Base-by-base conservation (phyloP, 1,284 basidiomycete species). In the Golubevia sp. region DNA sequence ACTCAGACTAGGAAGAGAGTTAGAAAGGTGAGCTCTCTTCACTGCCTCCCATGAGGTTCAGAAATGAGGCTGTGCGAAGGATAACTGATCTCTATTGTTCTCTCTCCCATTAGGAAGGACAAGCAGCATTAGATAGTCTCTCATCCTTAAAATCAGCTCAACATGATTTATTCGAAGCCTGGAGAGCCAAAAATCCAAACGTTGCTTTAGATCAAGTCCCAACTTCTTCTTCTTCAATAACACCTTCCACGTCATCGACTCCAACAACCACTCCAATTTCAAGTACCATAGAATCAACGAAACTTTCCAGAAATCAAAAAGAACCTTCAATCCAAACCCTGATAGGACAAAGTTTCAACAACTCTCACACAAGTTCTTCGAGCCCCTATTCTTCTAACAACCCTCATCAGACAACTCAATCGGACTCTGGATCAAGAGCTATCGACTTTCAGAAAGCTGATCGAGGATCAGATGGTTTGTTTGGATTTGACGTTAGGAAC, bases 401-500 rank as follows among this genome's bases (percentile, higher is more conserved):
- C 38, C 11, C 18, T 13, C 13, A 44, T 44, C n/a, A n/a, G n/a
- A n/a, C n/a, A n/a, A n/a, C n/a, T n/a, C n/a, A n/a, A n/a, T n/a
- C n/a, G n/a, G n/a, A n/a, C n/a, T n/a, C n/a, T n/a, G n/a, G n/a
- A n/a, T n/a, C n/a, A n/a, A n/a, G n/a, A n/a, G 38, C 18, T 13
- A 44, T 44, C 11, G 38, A 44, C 18, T 44, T 44, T 18, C n/a
- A n/a, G n/a, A 44, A 44, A 44, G 11, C 11, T 13, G 11, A 8
- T 13, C 13, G 18, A 18, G 18, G 18, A 44, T 13, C 11, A 13
- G 38, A 44, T 44, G 38, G 38, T 44, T 18, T 44, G 18, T 44
- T 44, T 21, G 60, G 53, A 2, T 64, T 67, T 48, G 66, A 67
- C 30, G 63, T 67, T 1, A 51, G 66, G 34, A 23, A 34, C 52